A percentile compares a stretch with the other conserved stretches of the same genome.
Conservation (phyloP, 257 asterid species). For the Nicotiana knightiana region DNA sequence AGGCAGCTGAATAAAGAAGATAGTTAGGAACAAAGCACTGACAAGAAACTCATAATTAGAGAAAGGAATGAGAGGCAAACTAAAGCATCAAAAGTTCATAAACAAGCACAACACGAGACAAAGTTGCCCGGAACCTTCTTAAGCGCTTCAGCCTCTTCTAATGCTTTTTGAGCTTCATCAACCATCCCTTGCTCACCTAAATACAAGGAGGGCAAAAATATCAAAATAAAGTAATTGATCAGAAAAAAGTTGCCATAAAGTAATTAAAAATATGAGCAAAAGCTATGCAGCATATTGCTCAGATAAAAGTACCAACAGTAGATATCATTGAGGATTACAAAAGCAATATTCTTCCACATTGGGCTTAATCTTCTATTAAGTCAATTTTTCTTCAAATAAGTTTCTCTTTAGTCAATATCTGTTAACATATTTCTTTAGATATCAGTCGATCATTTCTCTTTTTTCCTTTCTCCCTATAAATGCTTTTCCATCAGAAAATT, state of each 20-base stretch:
- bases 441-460: no score
- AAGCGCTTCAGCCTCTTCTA: slow-evolving; percentile 96
- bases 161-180: slow-evolving; percentile 81
- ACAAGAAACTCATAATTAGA: not conserved
- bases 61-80: not conserved
- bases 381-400: not conserved
- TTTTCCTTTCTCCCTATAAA: not conserved
- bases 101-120: slow-evolving; percentile 10
- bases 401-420: not conserved
- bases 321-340: not conserved
- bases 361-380: not conserved
- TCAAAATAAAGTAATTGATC: not conserved
- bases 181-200: slow-evolving; percentile 49
- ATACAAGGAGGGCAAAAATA: not conserved
- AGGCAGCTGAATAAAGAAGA: slow-evolving; percentile 48
- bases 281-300: no score
- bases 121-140: slow-evolving; percentile 48
- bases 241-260: not conserved
- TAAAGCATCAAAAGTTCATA: slow-evolving; percentile 5
- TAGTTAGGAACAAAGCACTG: not conserved
- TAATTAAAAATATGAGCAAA: not conserved
- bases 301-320: not conserved
- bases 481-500: not conserved
- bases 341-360: not conserved
- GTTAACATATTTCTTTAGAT: not conserved